Evolutionary conservation across 805 yeast genomes (phyloP).

Genomic region (Wickerhamomyces bovis): DNA sequence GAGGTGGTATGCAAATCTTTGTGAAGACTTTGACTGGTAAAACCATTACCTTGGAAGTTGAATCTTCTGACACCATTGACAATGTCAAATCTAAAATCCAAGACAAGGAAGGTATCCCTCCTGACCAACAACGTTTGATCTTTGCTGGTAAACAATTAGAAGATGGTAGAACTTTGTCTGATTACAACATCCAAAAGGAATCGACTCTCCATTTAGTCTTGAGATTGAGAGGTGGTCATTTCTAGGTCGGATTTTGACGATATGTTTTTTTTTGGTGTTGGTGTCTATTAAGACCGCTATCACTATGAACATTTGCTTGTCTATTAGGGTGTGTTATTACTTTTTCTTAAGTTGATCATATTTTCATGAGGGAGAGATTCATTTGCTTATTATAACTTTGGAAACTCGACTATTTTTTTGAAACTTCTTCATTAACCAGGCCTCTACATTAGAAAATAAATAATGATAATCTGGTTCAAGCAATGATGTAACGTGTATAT

Average conservation of each 20-base stretch:
- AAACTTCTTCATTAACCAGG: not conserved
- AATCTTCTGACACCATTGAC: constrained; percentile 95
- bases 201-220: constrained; percentile 79
- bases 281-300: not conserved
- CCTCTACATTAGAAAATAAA: not conserved
- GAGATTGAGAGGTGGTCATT: constrained; percentile 74
- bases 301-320: not conserved
- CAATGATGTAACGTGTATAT: not conserved
- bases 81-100: constrained; percentile 92
- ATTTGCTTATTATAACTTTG: not conserved
- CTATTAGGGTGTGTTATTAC: not conserved
- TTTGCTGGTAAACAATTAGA: constrained; percentile 95
- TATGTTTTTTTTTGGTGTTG: not conserved
- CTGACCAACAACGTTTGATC: constrained; percentile 97
- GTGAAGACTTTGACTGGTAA: constrained; percentile 97
- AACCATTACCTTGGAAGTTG: constrained; percentile 96
- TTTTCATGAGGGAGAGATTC: not conserved
- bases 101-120: constrained; percentile 98
- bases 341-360: not conserved
- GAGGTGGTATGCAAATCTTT: constrained; percentile 91
- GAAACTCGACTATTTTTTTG: not conserved
- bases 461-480: not conserved
- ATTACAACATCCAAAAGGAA: constrained; percentile 93
- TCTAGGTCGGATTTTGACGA: not conserved
- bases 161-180: constrained; percentile 90